A percentile compares a stretch with the other conserved stretches of the same genome.
Evolutionary conservation across 2,329 filamentous ascomycete species (phyloP).

Genomic region (Aspergillus phoenicis): DNA sequence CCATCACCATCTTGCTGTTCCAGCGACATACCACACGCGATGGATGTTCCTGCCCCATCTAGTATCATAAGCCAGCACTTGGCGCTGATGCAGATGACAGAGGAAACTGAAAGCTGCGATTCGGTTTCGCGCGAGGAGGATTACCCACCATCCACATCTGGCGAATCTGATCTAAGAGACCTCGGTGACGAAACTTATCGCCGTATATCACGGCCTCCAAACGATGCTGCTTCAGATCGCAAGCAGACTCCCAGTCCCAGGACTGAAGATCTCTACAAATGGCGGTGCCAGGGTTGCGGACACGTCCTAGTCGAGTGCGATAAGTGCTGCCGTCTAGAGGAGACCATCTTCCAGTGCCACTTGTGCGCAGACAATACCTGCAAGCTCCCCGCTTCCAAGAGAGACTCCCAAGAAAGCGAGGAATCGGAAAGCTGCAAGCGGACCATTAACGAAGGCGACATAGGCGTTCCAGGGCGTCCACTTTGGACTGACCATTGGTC

Average conservation of each 20-base stretch:
- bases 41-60: neutral
- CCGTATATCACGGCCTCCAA: neutral
- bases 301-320: slow-evolving; percentile 9
- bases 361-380: neutral
- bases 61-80: neutral
- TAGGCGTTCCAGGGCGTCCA: no score
- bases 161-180: neutral
- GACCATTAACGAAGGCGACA: neutral
- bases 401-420: no score
- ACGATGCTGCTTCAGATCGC: neutral
- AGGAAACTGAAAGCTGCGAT: neutral
- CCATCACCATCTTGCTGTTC: neutral
- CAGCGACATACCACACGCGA: neutral
- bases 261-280: neutral
- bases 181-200: neutral
- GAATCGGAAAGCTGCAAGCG: neutral
- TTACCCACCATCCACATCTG: neutral
- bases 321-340: neutral
- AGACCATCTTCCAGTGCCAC: slow-evolving; percentile 3
- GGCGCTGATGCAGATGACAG: neutral
- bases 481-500: neutral
- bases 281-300: slow-evolving; percentile 5
- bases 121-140: neutral
- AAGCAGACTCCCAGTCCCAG: neutral
- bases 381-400: neutral